Base-by-base conservation (phyloP, 805 yeast species). In the Hanseniaspora thailandica region DNA sequence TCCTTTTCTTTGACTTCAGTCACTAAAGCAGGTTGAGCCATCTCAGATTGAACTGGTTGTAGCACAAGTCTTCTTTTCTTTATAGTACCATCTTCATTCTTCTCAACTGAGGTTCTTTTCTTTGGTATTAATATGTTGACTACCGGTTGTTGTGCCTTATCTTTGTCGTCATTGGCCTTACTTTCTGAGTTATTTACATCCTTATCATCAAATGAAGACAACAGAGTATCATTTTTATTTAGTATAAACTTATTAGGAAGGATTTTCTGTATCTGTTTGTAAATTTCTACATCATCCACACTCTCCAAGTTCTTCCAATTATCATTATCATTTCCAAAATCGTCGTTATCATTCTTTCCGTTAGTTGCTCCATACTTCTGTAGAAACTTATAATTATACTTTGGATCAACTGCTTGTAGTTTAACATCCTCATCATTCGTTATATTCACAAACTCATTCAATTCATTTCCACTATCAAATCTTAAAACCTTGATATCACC, bases 21-120 rank as follows among this genome's bases (percentile, higher is more conserved):
- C 12, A 25, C 26, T 5, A 28, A 20, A n/a, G 13, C 10, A 6
- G 12, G 17, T 3, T 22, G 13, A 13, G 8, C 7, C 22, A 4
- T 23, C 33, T 23, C 22, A 15, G 39, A 9, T 6, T n/a, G 13
- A 10, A 84, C 65, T 22, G 80, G 71, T 5, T 93, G 94, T 0
- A 85, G 76, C 2, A 85, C 87, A 58, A 93, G 68, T 59, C 84
- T 84, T 61, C 78, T 80, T 4, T 93, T 93, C 36, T 82, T 81
- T 59, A 85, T 84, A 0, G 89, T 78, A 5, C 84, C 74, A 2
- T 84, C 75, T 1, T 81, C 75, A 54, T 67, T 80, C 76, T 64
- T 71, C 12, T 52, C 58, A 23, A 58, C 63, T n/a, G n/a, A n/a
- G 19, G 60, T 62, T 54, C 61, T 62, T 44, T 63, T 57, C 43